Base-by-base conservation (phyloP, 2,329 filamentous ascomycete species). In the Phialemoniopsis sp. region DNA sequence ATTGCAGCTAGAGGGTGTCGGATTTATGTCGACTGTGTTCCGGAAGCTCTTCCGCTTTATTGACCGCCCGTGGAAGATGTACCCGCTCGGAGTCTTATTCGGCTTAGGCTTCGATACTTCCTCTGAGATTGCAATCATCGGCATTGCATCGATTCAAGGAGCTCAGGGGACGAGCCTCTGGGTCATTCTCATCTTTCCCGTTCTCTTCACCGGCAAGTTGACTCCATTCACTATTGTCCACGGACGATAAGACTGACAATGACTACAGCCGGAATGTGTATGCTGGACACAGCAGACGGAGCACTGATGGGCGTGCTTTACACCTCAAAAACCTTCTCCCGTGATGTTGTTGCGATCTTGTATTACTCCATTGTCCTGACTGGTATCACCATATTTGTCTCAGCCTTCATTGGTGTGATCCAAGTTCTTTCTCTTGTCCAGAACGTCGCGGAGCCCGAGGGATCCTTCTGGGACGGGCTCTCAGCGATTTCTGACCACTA, bases 281-380 rank as follows among this genome's bases (percentile, higher is more conserved):
- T 97, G 16, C 70, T 97, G 6, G 93, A 97, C 62, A 96, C 90
- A 0, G 85, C 83, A 0, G 93, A 97, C 52, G 91, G 91, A 17
- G 91, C 91, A 2, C 72, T 96, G 15, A 97, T 97, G 90, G 90
- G 95, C 79, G 83, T 85, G 1, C 71, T 97, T 2, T 97, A 98
- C 63, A 89, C 90, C 0, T 86, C 84, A 30, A 87, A 78, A 44
- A 71, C 85, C 21, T 82, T 94, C 34, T 82, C 87, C 0, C 73
- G 85, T 41, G 90, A 97, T 54, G 76, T 77, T 1, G 80, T 97
- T n/a, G 89, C 90, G 1, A 90, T 96, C 34, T 67, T 95, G 2
- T 97, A 97, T 65, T 97, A 96, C 64, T 94, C 89, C 12, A 86
- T 91, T 49, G 85, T 95, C 0, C 72, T 95, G 19, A 95, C 89